Evolutionary conservation across 2,329 filamentous ascomycete genomes (phyloP), one percentile per base, ranked within the genome.

Genomic region (Neocucurbitaria cava): DNA sequence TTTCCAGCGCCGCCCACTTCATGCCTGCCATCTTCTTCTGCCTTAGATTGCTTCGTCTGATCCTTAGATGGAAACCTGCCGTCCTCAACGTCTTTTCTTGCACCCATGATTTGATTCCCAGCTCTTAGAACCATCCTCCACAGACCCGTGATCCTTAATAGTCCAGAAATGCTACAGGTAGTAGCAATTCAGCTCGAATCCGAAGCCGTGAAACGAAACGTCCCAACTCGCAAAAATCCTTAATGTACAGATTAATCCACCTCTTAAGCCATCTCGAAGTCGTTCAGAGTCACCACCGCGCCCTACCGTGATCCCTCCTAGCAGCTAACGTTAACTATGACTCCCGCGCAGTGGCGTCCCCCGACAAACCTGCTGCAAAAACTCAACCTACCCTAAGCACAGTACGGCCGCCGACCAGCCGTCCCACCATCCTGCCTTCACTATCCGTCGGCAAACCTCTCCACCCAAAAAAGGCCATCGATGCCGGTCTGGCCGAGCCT

Each of bases 1-100:
- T 56, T 52, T 45, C 51, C 59, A 30, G 50, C 46, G 21, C 51
- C 46, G 21, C 51, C 47, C 39, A 55, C 44, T 24, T 65, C 54
- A 11, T 30, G 15, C 13, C 15, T 43, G 24, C 23, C n/a, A n/a
- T n/a, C 41, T 7, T 23, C 13, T 9, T n/a, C 21, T 13, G n/a
- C 11, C 7, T 26, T 23, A 15, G 38, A 6, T 23, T 8, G 20
- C 11, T 40, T 40, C 21, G 21, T 26, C 21, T 55, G 18, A 36
- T 45, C 28, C 10, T 44, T 28, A 21, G 48, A 49, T 20, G 20
- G 48, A 41, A 26, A 44, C 15, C 44, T 39, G 10, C 45, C 46
- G 26, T 31, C 30, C 7, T 50, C 45, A 8, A 47, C 45, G 31
- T 47, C 45, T 23, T 31, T 11, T 17, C 9, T n/a, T 1, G 17